Base-by-base conservation (phyloP, 805 yeast species). In the Ogataea corticis region DNA sequence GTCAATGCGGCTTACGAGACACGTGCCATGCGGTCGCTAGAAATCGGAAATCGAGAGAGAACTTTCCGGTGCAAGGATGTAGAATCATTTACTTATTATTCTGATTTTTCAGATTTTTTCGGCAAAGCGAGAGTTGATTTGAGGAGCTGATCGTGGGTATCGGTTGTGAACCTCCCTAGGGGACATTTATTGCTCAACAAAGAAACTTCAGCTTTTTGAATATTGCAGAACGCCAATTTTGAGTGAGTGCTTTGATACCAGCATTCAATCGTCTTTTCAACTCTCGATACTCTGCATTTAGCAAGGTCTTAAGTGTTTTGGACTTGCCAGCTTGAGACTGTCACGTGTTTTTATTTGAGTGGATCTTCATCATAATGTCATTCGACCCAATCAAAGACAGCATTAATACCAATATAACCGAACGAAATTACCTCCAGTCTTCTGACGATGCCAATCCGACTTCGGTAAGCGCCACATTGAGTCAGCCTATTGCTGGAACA, bases 311-410 rank as follows among this genome's bases (percentile, higher is more conserved):
- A 21, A 9, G 25, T 21, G 23, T 13, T 25, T 16, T 25, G 15
- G 13, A 7, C 37, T 15, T 30, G 17, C 19, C 31, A 15, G 9
- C 19, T 32, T 40, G 23, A 25, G 17, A n/a, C n/a, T 28, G 13
- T 28, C 31, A 13, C 31, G 31, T 28, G 13, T 31, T 14, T 14
- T 14, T 18, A 15, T n/a, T 11, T 29, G 12, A 16, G 12, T 7
- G 10, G 5, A 14, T 31, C 14, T 25, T 15, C 25, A 14, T 28
- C 16, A 41, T 11, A 13, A 59, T 59, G 64, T 59, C 64, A n/a
- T 59, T 57, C 36, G 62, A 59, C 44, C 64, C 64, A 7, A 55
- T 58, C 15, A 61, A 55, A 16, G 64, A 59, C 37, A 58, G 64
- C 42, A 43, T 48, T 12, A 43, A 25, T 15, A 36, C 37, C 33